A percentile compares a stretch with the other conserved stretches of the same genome.
These are phyloP conservation scores for Penicillium simplicissimum DNA, from an alignment of 495 filamentous ascomycete genomes.

Conservation along the genomic window DNA sequence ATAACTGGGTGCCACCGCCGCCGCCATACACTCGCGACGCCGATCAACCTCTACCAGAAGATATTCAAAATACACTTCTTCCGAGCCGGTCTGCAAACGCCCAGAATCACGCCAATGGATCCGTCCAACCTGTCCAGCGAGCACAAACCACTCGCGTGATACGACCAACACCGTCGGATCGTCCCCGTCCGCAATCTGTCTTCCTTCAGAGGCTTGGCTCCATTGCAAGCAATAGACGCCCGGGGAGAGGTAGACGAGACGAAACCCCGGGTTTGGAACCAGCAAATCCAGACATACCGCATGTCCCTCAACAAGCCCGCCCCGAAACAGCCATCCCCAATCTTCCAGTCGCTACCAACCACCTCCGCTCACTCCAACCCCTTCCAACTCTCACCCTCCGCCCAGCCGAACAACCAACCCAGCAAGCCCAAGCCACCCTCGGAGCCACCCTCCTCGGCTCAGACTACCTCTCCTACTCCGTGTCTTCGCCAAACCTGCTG, in stretches of 20 bases:
- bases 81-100: slow-evolving; percentile 25
- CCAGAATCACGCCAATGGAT: background rate
- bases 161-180: slow-evolving; percentile 18
- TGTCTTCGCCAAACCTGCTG: slow-evolving; percentile 45
- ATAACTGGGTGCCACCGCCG: slow-evolving; percentile 93
- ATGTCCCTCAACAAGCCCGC: slow-evolving; percentile 1
- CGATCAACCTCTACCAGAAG: slow-evolving; percentile 58
- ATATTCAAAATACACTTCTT: slow-evolving; percentile 44
- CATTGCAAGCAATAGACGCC: slow-evolving; percentile 27
- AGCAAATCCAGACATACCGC: background rate
- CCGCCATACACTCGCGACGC: slow-evolving; percentile 78
- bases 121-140: slow-evolving; percentile 21
- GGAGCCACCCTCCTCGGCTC: slow-evolving; percentile 27
- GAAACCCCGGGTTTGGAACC: slow-evolving; percentile 13
- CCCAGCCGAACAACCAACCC: slow-evolving; percentile 14
- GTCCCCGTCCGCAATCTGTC: slow-evolving; percentile 28
- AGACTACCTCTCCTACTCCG: slow-evolving; percentile 36
- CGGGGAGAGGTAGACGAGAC: slow-evolving; percentile 25
- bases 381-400: slow-evolving; percentile 22
- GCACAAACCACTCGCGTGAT: slow-evolving; percentile 30
- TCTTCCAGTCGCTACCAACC: slow-evolving; percentile 11
- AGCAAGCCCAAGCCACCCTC: slow-evolving; percentile 15
- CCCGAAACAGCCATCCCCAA: slow-evolving; percentile 9
- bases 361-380: slow-evolving; percentile 11
- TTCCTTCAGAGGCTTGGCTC: slow-evolving; percentile 36